A percentile compares a stretch with the other conserved stretches of the same genome.
These are phyloP conservation scores for Phylloporus sp. DNA, from an alignment of 768 basidiomycete species.

Conservation along the genomic window DNA sequence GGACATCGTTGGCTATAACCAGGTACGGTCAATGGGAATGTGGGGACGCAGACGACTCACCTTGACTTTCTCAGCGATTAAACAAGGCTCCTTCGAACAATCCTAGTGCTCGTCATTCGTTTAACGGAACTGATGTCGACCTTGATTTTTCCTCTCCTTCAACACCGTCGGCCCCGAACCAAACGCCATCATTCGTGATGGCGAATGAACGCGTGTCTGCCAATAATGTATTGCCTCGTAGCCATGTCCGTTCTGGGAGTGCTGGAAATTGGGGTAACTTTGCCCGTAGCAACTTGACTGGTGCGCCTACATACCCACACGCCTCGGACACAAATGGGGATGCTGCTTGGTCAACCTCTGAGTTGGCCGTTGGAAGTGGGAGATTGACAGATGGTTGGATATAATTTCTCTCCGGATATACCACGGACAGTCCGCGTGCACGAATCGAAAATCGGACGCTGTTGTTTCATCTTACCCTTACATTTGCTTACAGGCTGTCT, in stretches of 20 bases:
- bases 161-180: constrained; percentile 45
- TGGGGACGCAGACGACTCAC: constrained; percentile 5
- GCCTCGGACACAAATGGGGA: constrained; percentile 50
- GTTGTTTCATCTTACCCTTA: constrained; percentile 14
- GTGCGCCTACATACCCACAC: constrained; percentile 50
- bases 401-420: constrained; percentile 13
- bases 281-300: constrained; percentile 49
- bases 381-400: constrained; percentile 54
- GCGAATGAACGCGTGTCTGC: constrained; percentile 36
- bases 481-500: constrained; percentile 6
- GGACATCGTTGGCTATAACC: constrained; percentile 71
- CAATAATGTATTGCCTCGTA: constrained; percentile 40
- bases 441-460: constrained; percentile 41
- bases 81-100: constrained; percentile 46
- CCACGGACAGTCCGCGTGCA: constrained; percentile 1
- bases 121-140: constrained; percentile 67
- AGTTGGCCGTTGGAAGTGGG: constrained; percentile 46
- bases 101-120: constrained; percentile 65
- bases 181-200: constrained; percentile 37
- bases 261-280: constrained; percentile 76
- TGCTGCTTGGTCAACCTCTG: constrained; percentile 57
- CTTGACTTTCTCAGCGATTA: constrained; percentile 35
- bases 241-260: constrained; percentile 75
- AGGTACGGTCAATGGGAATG: constrained; percentile 41
- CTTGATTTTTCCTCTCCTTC: constrained; percentile 57